Percentiles rank a stretch among this genome's conserved stretches.
These are phyloP conservation scores for Fusarium sp. DNA, from an alignment of 2,329 filamentous ascomycete genomes.

Conservation along the genomic window DNA sequence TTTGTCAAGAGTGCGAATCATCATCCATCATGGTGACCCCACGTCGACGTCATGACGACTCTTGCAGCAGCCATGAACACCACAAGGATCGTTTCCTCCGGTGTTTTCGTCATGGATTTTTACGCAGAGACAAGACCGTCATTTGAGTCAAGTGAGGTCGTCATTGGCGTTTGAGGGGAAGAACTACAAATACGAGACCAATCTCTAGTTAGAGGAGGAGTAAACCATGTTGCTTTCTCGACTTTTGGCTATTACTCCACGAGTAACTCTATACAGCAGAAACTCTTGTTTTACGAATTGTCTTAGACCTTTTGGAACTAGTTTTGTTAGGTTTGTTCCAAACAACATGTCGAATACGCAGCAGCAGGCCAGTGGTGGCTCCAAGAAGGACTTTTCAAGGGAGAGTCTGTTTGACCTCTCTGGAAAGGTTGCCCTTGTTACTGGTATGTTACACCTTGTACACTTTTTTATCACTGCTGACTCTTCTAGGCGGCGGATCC, in stretches of 20 bases:
- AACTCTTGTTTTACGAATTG: neutral
- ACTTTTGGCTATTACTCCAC: neutral
- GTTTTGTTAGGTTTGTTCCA: neutral
- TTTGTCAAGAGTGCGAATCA: constrained; percentile 9
- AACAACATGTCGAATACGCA: constrained; percentile 32
- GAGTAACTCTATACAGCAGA: neutral
- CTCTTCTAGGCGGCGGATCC: constrained; percentile 61
- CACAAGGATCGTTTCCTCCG: constrained; percentile 34
- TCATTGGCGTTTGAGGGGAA: constrained; percentile 16
- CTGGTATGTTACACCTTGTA: constrained; percentile 47
- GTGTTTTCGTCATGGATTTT: constrained; percentile 37
- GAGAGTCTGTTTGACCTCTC: constrained; percentile 56
- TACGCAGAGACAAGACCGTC: constrained; percentile 1
- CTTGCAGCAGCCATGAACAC: neutral
- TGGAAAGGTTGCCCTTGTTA: constrained; percentile 59
- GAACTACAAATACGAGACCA: neutral
- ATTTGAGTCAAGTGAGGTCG: constrained; percentile 18
- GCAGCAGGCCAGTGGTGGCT: constrained; percentile 33
- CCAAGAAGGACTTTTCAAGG: constrained; percentile 49
- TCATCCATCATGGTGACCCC: constrained; percentile 36
- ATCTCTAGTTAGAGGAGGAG: neutral
- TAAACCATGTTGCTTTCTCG: neutral
- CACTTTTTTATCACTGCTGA: neutral
- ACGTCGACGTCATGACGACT: constrained; percentile 38
- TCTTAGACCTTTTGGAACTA: constrained; percentile 16